phyloP scores from a whole-genome alignment of 169 alveolate species.

The Blepharisma undulans region DNA sequence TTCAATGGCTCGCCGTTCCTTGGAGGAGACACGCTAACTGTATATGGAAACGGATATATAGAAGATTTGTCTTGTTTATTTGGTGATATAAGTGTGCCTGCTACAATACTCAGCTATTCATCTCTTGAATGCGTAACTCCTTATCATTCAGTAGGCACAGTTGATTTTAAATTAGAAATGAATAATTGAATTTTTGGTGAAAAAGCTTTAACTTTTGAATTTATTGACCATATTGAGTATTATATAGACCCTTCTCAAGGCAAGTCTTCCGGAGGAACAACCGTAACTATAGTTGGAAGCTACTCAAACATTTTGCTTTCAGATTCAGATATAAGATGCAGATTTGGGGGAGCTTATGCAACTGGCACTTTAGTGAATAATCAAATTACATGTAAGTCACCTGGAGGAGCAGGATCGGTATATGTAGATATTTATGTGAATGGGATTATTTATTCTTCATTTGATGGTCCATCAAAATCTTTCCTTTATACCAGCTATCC shows the following conservation, averaged over 20 bases:
- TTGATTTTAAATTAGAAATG: conserved; percentile 3
- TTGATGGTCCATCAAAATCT: neutral
- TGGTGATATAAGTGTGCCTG: neutral
- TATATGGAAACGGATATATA: conserved; percentile 13
- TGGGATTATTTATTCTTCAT: neutral
- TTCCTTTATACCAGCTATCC: neutral
- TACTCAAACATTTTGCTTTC: neutral
- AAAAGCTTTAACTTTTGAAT: neutral
- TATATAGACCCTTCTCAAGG: neutral
- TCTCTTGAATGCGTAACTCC: neutral
- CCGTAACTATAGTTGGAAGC: neutral
- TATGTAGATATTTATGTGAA: neutral
- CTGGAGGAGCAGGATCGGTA: neutral
- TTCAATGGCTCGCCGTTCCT: neutral
- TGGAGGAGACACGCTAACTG: conserved; percentile 17
- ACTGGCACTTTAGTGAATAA: neutral
- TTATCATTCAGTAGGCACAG: conserved; percentile 10
- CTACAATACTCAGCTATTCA: neutral
- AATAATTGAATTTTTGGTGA: no score
- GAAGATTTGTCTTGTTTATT: conserved; percentile 3
- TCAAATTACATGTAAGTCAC: neutral
- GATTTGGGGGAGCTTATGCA: neutral
- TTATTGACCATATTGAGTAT: neutral
- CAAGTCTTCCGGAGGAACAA: conserved; percentile 9
- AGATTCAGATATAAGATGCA: neutral